phyloP scores from a whole-genome alignment of 169 alveolate species.

The Plasmodium yoelii region DNA sequence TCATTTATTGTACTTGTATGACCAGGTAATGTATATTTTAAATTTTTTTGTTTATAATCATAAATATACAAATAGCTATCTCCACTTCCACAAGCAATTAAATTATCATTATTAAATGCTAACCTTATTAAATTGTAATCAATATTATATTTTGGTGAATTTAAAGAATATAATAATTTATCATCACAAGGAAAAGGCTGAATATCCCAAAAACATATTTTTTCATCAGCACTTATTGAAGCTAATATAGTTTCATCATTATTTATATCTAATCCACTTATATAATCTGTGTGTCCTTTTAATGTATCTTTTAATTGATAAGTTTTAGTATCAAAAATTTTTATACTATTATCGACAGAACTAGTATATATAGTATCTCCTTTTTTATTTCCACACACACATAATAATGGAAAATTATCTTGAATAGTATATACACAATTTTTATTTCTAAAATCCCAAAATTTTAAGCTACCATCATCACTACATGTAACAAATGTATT shows the following conservation, averaged over 20 bases:
- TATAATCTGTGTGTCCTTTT: conserved; percentile 85
- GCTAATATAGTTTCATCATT: conserved; percentile 84
- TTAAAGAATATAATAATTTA: conserved; percentile 10
- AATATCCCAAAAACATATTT: conserved; percentile 87
- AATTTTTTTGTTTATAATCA: conserved; percentile 79
- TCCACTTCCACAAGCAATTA: conserved; percentile 86
- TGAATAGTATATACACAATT: conserved; percentile 78
- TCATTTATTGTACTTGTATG: conserved; percentile 90
- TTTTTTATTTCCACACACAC: conserved; percentile 84
- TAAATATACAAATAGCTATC: conserved; percentile 85
- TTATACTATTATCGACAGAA: conserved; percentile 85
- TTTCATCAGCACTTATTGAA: conserved; percentile 87
- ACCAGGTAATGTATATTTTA: conserved; percentile 87
- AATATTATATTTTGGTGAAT: conserved; percentile 79
- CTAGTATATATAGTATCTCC: conserved; percentile 85
- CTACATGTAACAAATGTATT: conserved; percentile 84
- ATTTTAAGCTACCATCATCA: conserved; percentile 88
- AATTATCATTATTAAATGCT: conserved; percentile 82
- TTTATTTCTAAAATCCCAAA: conserved; percentile 88
- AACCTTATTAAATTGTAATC: conserved; percentile 86
- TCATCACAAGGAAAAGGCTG: conserved; percentile 81
- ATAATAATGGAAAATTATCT: conserved; percentile 85
- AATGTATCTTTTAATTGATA: conserved; percentile 76
- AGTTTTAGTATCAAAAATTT: conserved; percentile 82
- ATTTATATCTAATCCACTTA: conserved; percentile 85